Percentiles rank a stretch among this genome's conserved stretches.
Conservation (phyloP, 306 rosid genomes). For the Echinosophora koreensis region DNA sequence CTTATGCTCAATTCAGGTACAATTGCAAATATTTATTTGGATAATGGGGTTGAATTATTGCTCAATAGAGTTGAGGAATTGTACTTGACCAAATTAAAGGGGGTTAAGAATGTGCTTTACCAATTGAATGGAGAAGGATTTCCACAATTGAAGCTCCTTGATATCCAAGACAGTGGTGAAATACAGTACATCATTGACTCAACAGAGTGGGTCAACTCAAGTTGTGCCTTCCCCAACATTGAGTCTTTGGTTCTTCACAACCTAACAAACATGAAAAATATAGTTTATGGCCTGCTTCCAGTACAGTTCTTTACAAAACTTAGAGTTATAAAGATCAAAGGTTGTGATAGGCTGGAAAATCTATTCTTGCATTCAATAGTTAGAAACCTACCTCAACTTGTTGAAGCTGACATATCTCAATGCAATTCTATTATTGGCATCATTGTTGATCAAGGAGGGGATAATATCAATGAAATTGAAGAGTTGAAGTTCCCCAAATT, state of each 20-base stretch:
- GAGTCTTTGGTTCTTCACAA: slow-evolving; percentile 2
- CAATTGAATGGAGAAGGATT: background rate
- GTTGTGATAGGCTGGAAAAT: slow-evolving; percentile 23
- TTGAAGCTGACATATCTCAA: background rate
- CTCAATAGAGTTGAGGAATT: background rate
- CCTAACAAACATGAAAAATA: background rate
- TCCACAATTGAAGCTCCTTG: background rate
- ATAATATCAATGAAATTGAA: background rate
- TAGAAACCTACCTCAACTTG: slow-evolving; percentile 16
- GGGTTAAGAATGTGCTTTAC: background rate
- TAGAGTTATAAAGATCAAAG: background rate
- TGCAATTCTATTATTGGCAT: slow-evolving; percentile 10
- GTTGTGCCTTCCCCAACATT: background rate
- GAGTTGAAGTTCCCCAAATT: background rate
- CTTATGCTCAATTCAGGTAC: background rate
- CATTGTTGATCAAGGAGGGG: background rate
- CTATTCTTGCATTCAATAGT: slow-evolving; percentile 6
- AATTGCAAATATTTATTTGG: background rate
- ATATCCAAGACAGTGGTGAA: background rate
- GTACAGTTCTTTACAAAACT: background rate
- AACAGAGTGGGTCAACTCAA: background rate
- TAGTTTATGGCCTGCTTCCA: background rate
- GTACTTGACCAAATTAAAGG: background rate
- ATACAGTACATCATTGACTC: background rate
- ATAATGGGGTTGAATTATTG: background rate